Evolutionary conservation across 2,329 filamentous ascomycete genomes (phyloP).

Genomic region (Aspergillus amoenus): DNA sequence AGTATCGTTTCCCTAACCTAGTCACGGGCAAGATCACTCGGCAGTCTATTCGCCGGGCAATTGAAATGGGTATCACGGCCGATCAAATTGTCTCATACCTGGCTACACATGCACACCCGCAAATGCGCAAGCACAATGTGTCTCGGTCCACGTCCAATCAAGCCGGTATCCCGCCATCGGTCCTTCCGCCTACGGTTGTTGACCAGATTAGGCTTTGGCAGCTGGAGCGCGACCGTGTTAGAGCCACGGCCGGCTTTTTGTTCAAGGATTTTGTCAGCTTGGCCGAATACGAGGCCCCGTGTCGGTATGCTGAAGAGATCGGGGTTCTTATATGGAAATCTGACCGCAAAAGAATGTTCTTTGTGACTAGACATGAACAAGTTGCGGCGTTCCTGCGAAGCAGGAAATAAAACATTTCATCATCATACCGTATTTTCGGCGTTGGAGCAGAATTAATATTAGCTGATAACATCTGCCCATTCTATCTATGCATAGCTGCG

Average conservation of each 20-base stretch:
- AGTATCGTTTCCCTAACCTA: conserved; percentile 90
- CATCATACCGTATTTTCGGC: not conserved
- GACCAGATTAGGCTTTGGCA: conserved; percentile 98
- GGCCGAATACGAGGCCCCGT: conserved; percentile 56
- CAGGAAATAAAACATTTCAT: conserved; percentile 40
- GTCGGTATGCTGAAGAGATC: conserved; percentile 76
- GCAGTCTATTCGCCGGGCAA: conserved; percentile 81
- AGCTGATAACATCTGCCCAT: conserved; percentile 6
- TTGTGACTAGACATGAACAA: conserved; percentile 88
- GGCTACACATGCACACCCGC: conserved; percentile 86
- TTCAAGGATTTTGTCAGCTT: conserved; percentile 84
- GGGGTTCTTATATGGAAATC: conserved; percentile 88
- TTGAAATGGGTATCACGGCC: conserved; percentile 85
- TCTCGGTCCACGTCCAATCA: conserved; percentile 40
- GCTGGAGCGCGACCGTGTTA: conserved; percentile 93
- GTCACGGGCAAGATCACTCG: conserved; percentile 89
- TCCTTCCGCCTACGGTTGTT: conserved; percentile 91
- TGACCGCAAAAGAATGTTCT: conserved; percentile 78
- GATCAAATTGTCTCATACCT: conserved; percentile 96
- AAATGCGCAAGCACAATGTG: conserved; percentile 69
- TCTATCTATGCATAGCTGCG: conserved; percentile 6
- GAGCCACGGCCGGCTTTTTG: conserved; percentile 76
- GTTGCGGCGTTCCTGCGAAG: conserved; percentile 76
- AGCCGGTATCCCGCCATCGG: conserved; percentile 51
- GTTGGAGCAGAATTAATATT: not conserved